Percentiles rank a stretch among this genome's conserved stretches.
Conservation (phyloP, 768 basidiomycete species). For the Rhizopogon vinicolor region DNA sequence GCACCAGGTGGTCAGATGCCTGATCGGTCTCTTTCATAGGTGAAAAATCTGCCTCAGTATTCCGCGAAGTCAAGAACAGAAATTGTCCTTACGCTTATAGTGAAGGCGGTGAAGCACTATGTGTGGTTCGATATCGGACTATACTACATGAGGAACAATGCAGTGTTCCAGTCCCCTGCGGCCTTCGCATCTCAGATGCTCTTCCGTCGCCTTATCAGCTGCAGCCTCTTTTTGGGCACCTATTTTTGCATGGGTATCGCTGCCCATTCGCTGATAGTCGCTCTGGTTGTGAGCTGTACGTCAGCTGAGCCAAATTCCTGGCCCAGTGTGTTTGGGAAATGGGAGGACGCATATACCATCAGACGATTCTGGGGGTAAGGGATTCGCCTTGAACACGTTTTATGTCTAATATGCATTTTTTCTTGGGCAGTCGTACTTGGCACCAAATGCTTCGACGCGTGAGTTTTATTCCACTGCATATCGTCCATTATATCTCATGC, state of each 20-base stretch:
- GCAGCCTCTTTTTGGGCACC: neutral
- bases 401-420: neutral
- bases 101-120: conserved; percentile 5
- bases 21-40: neutral
- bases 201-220: neutral
- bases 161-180: conserved; percentile 3
- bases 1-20: conserved; percentile 5
- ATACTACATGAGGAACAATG: conserved; percentile 5
- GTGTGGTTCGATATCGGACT: conserved; percentile 12
- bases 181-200: conserved; percentile 3
- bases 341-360: conserved; percentile 32
- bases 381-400: neutral
- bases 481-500: too few relatives aligned
- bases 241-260: neutral
- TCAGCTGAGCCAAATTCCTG: conserved; percentile 30
- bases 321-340: conserved; percentile 32
- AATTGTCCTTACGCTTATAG: conserved; percentile 20
- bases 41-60: conserved; percentile 6
- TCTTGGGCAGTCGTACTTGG: too few relatives aligned
- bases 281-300: conserved; percentile 7
- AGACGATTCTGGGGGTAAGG: conserved; percentile 39
- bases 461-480: too few relatives aligned
- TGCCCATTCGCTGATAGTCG: neutral
- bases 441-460: too few relatives aligned
- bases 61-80: conserved; percentile 10